Conservation (phyloP, 2,329 filamentous ascomycete species). For the Ilyonectria robusta region DNA sequence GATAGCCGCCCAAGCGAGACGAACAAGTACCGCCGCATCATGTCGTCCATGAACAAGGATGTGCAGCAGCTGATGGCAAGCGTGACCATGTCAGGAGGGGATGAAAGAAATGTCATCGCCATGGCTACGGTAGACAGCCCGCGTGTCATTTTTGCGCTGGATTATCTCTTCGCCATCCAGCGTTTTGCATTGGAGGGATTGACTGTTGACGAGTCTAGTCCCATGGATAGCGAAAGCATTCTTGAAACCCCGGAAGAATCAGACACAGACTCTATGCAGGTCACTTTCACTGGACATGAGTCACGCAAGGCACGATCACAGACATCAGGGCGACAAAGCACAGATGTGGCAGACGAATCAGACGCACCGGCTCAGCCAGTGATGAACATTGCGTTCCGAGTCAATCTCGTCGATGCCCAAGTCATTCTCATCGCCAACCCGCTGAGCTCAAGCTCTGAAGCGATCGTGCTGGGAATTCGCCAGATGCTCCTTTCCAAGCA, state of each 20-base stretch:
- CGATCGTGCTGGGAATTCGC: constrained; percentile 94
- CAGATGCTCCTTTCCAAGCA: constrained; percentile 94
- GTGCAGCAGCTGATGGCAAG: constrained; percentile 99
- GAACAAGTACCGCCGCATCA: constrained; percentile 98
- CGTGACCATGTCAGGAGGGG: constrained; percentile 89
- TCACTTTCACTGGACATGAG: constrained; percentile 57
- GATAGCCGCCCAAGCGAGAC: constrained; percentile 91
- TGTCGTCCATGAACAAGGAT: constrained; percentile 95
- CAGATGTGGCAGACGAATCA: constrained; percentile 33
- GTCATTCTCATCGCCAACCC: constrained; percentile 97
- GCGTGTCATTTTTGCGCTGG: constrained; percentile 92
- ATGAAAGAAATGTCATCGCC: constrained; percentile 86
- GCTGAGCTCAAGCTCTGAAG: constrained; percentile 89
- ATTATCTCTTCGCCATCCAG: constrained; percentile 94
- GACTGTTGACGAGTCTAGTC: constrained; percentile 69
- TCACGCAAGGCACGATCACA: constrained; percentile 52
- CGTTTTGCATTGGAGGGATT: constrained; percentile 83
- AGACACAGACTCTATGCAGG: constrained; percentile 71
- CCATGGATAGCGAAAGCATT: constrained; percentile 66
- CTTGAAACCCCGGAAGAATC: constrained; percentile 72
- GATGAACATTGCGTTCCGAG: constrained; percentile 87
- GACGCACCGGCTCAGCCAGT: constrained; percentile 48
- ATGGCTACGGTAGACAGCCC: constrained; percentile 96
- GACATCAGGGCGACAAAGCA: constrained; percentile 45
- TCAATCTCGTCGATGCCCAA: constrained; percentile 96